Base-by-base conservation (phyloP, 495 filamentous ascomycete species). In the Penicillium robsamsonii region DNA sequence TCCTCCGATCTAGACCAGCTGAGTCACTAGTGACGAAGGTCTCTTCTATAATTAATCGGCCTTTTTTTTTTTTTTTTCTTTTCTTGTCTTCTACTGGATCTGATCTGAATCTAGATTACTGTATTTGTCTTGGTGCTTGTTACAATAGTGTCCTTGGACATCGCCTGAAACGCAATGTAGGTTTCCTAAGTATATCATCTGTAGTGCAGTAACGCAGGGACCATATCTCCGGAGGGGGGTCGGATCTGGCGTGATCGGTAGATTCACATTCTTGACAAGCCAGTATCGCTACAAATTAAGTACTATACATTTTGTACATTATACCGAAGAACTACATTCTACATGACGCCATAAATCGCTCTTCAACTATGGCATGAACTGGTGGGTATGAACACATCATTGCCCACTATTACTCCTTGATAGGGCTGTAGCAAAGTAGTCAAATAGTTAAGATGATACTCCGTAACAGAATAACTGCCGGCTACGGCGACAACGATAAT, bases 221-320 rank as follows among this genome's bases (percentile, higher is more conserved):
- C 43, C 43, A 40, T 59, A 62, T 62, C 51, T 59, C 59, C 59
- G 59, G 59, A 55, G 53, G 50, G 50, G 53, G 54, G 46, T 62
- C 55, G 55, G 59, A 58, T 53, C 59, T 58, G 48, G 53, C 31
- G 37, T 60, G 52, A 60, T 59, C 46, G 37, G 15, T 29, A 46
- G 13, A 46, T 25, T 25, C 11, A 15, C 12, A 15, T 35, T 33
- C 31, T 12, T 33, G 12, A 35, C 12, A 35, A 35, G 15, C 31
- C 22, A 22, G 22, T 22, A 22, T 1, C 2, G 22, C 22, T 22
- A 22, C 22, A 22, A 22, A 22, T 22, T 22, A 22, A 22, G 1
- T 22, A 22, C 22, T 22, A 22, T 22, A 22, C 22, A 22, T 22
- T 22, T 22, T 22, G 22, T 22, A 22, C 22, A 22, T 22, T 27